phyloP scores from a whole-genome alignment of 169 alveolate species.

The Cryptosporidium xiaoi region DNA sequence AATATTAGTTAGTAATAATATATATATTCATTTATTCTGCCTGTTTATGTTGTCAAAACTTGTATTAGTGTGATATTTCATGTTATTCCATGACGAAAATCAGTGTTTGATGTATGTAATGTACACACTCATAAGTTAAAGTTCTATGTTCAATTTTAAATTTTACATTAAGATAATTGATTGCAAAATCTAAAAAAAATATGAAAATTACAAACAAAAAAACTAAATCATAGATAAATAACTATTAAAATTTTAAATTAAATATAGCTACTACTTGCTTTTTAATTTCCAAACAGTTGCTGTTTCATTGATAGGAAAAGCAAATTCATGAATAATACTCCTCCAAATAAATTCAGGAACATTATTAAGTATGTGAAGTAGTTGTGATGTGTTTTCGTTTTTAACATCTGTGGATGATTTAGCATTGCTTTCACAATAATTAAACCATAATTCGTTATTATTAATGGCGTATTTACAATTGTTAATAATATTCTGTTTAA shows the following conservation, averaged over 20 bases:
- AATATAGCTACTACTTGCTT: constrained; percentile 6
- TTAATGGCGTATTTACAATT: constrained; percentile 5
- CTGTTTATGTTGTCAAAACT: too few species aligned
- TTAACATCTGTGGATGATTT: background rate
- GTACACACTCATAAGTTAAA: too few species aligned
- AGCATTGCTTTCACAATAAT: too few species aligned
- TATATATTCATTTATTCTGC: too few species aligned
- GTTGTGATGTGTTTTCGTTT: constrained; percentile 11
- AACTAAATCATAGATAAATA: constrained; percentile 11
- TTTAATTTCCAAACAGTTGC: constrained; percentile 72
- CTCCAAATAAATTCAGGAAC: constrained; percentile 73
- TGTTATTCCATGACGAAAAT: too few species aligned
- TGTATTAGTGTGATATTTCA: too few species aligned
- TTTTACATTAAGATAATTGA: too few species aligned
- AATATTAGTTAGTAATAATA: too few species aligned
- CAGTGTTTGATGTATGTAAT: too few species aligned
- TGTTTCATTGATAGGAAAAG: constrained; percentile 69
- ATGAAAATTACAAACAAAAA: background rate
- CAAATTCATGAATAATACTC: constrained; percentile 57
- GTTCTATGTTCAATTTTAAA: too few species aligned
- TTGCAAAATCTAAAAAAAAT: background rate
- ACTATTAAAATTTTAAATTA: background rate
- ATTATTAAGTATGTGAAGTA: constrained; percentile 23
- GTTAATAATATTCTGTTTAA: constrained; percentile 40
- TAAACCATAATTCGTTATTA: constrained; percentile 23